Evolutionary conservation across 495 filamentous ascomycete species (phyloP), one percentile per base, ranked within the genome.

Genomic region (Opeltia flavorubescens): DNA sequence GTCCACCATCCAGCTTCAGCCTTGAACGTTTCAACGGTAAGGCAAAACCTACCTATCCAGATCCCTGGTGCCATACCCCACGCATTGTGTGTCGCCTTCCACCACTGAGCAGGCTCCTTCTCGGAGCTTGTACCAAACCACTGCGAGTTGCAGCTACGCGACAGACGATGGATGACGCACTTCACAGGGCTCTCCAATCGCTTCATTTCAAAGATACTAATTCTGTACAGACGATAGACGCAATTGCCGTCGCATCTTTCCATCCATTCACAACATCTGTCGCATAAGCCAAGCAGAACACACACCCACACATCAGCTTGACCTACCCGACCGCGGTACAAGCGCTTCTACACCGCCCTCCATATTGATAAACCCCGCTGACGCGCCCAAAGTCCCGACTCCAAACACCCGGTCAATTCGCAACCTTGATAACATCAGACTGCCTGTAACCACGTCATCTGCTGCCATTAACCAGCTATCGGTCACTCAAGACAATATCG

Each of bases 271-370:
- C 38, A 41, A 46, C 55, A 53, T 43, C 44, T 58, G 47, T 58
- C 55, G 55, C 55, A 58, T 51, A 45, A 51, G 41, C 30, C 51
- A 48, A 41, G 49, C 49, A 49, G 47, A 52, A 7, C 43, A 31
- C 47, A 43, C 38, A 41, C 15, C 17, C n/a, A 20, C 18, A 33
- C 35, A 38, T 23, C 26, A 48, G 27, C 25, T 44, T 33, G 40
- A 47, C 52, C 49, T 58, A 54, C 50, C 53, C 50, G 50, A 55
- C 53, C 57, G 44, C 45, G 34, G 47, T 39, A 33, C 54, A 49
- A 51, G 53, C 55, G 55, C 55, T 53, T 48, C 42, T 48, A 42
- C 41, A 49, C 44, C 53, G 50, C 43, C 50, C 30, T 50, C 27
- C 21, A 20, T 18, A 25, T 21, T 48, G 35, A 52, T 43, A 49